Percentiles rank a stretch among this genome's conserved stretches.
Conservation (phyloP, 2,329 filamentous ascomycete genomes). For the Cladosporium oxysporum region DNA sequence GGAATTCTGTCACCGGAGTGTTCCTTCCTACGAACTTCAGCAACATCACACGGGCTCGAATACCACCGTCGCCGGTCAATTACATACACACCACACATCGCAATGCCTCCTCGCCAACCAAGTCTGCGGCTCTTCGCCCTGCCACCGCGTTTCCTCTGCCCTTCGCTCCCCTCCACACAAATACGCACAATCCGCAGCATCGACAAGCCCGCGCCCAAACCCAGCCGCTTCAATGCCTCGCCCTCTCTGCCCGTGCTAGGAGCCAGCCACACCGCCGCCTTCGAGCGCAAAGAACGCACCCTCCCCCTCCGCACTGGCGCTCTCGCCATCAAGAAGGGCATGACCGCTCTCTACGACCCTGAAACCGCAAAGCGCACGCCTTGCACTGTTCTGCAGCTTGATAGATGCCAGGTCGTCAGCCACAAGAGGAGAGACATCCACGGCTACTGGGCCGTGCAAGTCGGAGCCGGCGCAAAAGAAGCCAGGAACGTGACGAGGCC, state of each 20-base stretch:
- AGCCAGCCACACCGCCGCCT: slow-evolving; percentile 59
- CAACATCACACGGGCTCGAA: neutral
- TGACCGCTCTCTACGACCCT: slow-evolving; percentile 84
- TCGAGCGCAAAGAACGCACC: slow-evolving; percentile 58
- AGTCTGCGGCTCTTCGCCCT: slow-evolving; percentile 29
- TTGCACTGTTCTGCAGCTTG: slow-evolving; percentile 91
- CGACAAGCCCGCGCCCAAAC: slow-evolving; percentile 45
- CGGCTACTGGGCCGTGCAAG: slow-evolving; percentile 92
- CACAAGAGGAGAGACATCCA: slow-evolving; percentile 79
- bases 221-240: slow-evolving; percentile 56
- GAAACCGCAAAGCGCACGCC: slow-evolving; percentile 74
- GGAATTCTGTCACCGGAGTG: neutral
- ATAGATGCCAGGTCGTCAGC: slow-evolving; percentile 84
- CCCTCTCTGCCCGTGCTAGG: slow-evolving; percentile 54
- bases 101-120: slow-evolving; percentile 33
- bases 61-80: neutral
- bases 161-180: slow-evolving; percentile 33
- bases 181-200: slow-evolving; percentile 59
- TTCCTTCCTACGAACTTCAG: neutral
- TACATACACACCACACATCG: neutral
- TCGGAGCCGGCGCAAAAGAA: slow-evolving; percentile 76
- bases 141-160: slow-evolving; percentile 38
- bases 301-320: slow-evolving; percentile 74
- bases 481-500: slow-evolving; percentile 77
- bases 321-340: slow-evolving; percentile 88